Evolutionary conservation across 225 moss, liverwort and hornwort genomes (phyloP).

Genomic region (Lunularia cruciata): DNA sequence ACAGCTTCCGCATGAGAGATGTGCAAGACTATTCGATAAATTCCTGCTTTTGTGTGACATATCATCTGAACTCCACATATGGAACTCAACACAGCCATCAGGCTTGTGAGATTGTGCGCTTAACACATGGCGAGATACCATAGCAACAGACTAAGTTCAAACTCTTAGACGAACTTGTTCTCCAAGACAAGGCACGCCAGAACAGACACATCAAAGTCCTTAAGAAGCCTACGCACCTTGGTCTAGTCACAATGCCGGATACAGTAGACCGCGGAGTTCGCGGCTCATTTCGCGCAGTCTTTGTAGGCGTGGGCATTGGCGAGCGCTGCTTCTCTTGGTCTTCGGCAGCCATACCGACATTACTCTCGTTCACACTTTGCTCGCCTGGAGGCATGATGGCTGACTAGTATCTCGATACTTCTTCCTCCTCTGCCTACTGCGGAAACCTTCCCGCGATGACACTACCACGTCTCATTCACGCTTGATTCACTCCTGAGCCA

Average conservation of each 20-base stretch:
- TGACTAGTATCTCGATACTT: not conserved
- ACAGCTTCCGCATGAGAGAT: not conserved
- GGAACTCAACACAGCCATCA: not conserved
- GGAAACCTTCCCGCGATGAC: not conserved
- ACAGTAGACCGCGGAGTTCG: conserved; percentile 38
- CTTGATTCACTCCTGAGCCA: not conserved
- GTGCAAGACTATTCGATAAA: not conserved
- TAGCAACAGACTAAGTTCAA: not conserved
- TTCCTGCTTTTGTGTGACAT: no score
- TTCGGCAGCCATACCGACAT: conserved; percentile 22
- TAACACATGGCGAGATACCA: not conserved
- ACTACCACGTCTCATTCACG: conserved; percentile 1
- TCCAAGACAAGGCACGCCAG: not conserved
- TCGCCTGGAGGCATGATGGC: conserved; percentile 41
- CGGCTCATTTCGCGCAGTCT: conserved; percentile 24
- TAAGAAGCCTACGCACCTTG: conserved; percentile 3
- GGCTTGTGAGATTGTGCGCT: not conserved
- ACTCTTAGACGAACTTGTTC: not conserved
- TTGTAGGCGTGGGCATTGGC: conserved; percentile 23
- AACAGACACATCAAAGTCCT: not conserved
- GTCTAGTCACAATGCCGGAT: conserved; percentile 27
- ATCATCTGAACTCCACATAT: not conserved
- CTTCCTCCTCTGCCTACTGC: conserved; percentile 2
- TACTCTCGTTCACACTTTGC: conserved; percentile 29
- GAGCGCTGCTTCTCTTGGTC: conserved; percentile 28